These are phyloP conservation scores for Rhizopogon salebrosus DNA, from an alignment of 768 basidiomycete genomes.

Conservation along the genomic window DNA sequence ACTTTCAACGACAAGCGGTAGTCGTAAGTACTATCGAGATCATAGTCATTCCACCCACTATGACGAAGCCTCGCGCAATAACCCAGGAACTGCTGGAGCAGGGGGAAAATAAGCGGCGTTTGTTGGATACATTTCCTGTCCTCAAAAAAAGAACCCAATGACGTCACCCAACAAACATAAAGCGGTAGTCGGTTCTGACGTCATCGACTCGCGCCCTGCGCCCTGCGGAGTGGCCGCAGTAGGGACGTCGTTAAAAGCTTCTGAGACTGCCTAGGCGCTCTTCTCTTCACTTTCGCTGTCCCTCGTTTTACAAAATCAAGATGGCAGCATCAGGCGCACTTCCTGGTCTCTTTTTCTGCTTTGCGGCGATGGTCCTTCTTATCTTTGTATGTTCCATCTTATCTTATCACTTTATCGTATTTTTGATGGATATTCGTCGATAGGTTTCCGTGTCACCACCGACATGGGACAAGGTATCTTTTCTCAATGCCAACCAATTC, in stretches of 20 bases:
- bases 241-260: not conserved
- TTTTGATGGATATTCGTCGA: not conserved
- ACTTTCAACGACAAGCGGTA: too few species aligned
- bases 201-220: too few species aligned
- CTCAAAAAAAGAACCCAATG: too few species aligned
- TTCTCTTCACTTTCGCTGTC: not conserved
- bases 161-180: too few species aligned
- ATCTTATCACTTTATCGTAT: constrained; percentile 1
- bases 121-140: too few species aligned
- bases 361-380: constrained; percentile 65
- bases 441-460: constrained; percentile 71
- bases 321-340: constrained; percentile 58
- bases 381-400: constrained; percentile 50
- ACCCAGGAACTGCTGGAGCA: too few species aligned
- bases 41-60: too few species aligned
- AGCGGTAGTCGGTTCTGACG: too few species aligned
- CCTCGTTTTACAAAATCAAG: constrained; percentile 1
- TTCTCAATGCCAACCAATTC: constrained; percentile 50
- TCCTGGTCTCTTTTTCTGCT: constrained; percentile 69
- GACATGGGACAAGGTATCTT: constrained; percentile 68
- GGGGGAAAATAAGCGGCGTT: too few species aligned
- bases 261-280: not conserved
- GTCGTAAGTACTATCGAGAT: too few species aligned
- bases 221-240: too few species aligned
- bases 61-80: too few species aligned